A percentile compares a stretch with the other conserved stretches of the same genome.
Evolutionary conservation across 352 stramenopile species (phyloP).

Genomic region (Phytophthora multivora): DNA sequence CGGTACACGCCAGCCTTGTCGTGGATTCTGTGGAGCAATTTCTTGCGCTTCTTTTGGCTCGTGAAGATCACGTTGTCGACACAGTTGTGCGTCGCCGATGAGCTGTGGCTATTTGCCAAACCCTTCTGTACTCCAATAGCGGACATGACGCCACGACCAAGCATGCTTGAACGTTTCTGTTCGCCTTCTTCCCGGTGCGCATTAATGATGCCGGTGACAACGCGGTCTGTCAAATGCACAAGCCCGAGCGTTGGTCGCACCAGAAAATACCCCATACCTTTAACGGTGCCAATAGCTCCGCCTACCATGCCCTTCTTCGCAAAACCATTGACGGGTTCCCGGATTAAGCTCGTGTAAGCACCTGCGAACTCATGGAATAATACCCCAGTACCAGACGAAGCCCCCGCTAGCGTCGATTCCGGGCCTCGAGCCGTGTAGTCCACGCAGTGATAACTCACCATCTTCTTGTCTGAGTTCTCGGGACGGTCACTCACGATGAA

Average conservation of each 20-base stretch:
- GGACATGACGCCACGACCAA: slow-evolving; percentile 25
- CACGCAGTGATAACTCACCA: slow-evolving; percentile 39
- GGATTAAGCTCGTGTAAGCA: slow-evolving; percentile 45
- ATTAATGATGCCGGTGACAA: slow-evolving; percentile 45
- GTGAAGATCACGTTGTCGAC: slow-evolving; percentile 33
- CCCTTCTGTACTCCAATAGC: slow-evolving; percentile 26
- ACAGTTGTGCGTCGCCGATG: slow-evolving; percentile 14
- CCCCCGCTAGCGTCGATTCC: slow-evolving; percentile 23
- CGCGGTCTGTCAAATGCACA: slow-evolving; percentile 38
- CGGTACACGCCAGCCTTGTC: slow-evolving; percentile 11
- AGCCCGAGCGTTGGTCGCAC: slow-evolving; percentile 40
- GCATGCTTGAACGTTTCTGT: slow-evolving; percentile 27
- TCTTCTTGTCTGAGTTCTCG: slow-evolving; percentile 25
- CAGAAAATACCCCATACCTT: slow-evolving; percentile 28
- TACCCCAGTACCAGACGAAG: slow-evolving; percentile 12
- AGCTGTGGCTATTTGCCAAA: slow-evolving; percentile 22
- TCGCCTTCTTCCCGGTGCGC: slow-evolving; percentile 41
- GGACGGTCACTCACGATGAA: slow-evolving; percentile 29
- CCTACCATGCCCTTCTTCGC: slow-evolving; percentile 20
- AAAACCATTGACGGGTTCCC: slow-evolving; percentile 34
- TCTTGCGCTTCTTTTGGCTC: slow-evolving; percentile 23
- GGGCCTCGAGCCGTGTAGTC: slow-evolving; percentile 45
- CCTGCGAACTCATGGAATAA: slow-evolving; percentile 41
- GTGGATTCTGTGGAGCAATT: slow-evolving; percentile 6
- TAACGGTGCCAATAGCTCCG: slow-evolving; percentile 16